Base-by-base conservation (phyloP, 1,284 basidiomycete genomes). In the Ceratobasidium sp. region DNA sequence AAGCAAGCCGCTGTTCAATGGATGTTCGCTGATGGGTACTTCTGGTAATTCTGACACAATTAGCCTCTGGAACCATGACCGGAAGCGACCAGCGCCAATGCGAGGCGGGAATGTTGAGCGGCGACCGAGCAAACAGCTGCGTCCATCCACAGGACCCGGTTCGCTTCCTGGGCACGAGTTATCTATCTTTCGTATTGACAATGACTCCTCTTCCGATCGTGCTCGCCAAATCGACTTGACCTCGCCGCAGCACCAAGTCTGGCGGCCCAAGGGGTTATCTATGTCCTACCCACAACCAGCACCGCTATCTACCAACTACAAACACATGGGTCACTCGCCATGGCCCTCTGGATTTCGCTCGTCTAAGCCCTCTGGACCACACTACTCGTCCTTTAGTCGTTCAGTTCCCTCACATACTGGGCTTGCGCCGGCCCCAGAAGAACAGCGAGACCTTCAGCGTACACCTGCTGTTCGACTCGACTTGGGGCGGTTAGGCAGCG, bases 41-140 rank as follows among this genome's bases (percentile, higher is more conserved):
- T 57, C 56, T 72, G 69, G 36, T 64, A 44, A 64, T 33, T 11
- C 57, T 62, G 69, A 60, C 44, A n/a, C n/a, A n/a, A 64, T 59
- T 59, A 71, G 69, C 69, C 62, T 72, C 69, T n/a, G n/a, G n/a
- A n/a, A n/a, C n/a, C n/a, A n/a, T n/a, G n/a, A n/a, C n/a, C n/a
- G n/a, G n/a, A n/a, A n/a, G n/a, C n/a, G 69, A 57, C 69, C 69
- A 24, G 44, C 56, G 69, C 62, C 69, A 56, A 72, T 72, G 69
- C 44, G 69, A 62, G 51, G 56, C 45, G 60, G 56, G 56, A 72
- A 56, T 2, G 69, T 72, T 57, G 62, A 72, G 57, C 60, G 62
- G 48, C 69, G 69, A 72, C 69, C 69, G 11, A 57, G 69, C 17
- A 41, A 57, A 17, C 69, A 72, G 24, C 57, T n/a, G 24, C 69